Evolutionary conservation across 2,329 filamentous ascomycete genomes (phyloP).

Genomic region (Beauveria rudraprayagi): DNA sequence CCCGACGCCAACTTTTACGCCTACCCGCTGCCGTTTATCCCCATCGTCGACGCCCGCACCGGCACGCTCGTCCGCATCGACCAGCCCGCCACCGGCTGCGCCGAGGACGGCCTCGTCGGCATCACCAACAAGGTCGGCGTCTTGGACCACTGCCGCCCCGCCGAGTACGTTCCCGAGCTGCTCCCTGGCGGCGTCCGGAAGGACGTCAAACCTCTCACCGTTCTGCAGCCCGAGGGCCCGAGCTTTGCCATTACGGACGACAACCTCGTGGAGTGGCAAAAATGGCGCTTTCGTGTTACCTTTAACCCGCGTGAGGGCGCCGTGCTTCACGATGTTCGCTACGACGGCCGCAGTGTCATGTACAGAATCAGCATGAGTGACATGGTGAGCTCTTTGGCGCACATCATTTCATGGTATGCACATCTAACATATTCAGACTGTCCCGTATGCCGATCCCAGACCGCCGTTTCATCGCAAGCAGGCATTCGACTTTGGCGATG

Average conservation of each 20-base stretch:
- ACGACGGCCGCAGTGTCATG: conserved; percentile 56
- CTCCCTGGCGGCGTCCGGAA: conserved; percentile 33
- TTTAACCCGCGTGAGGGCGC: conserved; percentile 65
- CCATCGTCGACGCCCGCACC: conserved; percentile 28
- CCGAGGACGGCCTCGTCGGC: conserved; percentile 18
- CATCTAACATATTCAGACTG: conserved; percentile 22
- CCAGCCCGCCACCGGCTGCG: conserved; percentile 26
- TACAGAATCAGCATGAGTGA: conserved; percentile 60
- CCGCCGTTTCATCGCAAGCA: conserved; percentile 57
- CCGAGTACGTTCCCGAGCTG: conserved; percentile 36
- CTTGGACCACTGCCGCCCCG: conserved; percentile 24
- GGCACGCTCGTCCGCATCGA: conserved; percentile 26
- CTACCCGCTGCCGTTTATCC: conserved; percentile 43
- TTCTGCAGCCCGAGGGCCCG: conserved; percentile 29
- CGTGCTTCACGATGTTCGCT: conserved; percentile 60
- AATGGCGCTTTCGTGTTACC: conserved; percentile 60
- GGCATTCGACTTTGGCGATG: conserved; percentile 64
- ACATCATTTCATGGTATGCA: not conserved
- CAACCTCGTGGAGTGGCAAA: conserved; percentile 47
- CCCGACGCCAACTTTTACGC: conserved; percentile 48
- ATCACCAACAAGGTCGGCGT: conserved; percentile 14
- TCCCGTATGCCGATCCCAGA: conserved; percentile 59
- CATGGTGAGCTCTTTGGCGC: conserved; percentile 40
- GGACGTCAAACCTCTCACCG: conserved; percentile 51
- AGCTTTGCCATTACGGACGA: conserved; percentile 34